Evolutionary conservation across 164 flowering plant genomes (phyloP).

Genomic region (Taxillus chinensis): DNA sequence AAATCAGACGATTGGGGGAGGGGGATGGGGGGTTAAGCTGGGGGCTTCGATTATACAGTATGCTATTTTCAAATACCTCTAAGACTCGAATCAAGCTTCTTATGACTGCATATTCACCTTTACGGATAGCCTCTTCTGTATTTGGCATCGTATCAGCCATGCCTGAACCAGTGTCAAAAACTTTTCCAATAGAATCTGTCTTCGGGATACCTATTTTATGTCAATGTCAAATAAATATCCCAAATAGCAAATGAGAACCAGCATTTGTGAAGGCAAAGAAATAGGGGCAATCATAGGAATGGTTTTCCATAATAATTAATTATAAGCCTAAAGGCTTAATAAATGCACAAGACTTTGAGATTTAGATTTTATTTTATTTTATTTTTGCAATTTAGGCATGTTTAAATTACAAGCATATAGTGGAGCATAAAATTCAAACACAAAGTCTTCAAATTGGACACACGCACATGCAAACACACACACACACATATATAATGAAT

Average conservation of each 20-base stretch:
- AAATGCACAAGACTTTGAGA: too few relatives aligned
- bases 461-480: too few relatives aligned
- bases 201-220: slow-evolving; percentile 57
- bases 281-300: too few relatives aligned
- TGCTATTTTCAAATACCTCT: slow-evolving; percentile 28
- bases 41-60: not conserved
- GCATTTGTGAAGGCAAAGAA: not conserved
- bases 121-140: slow-evolving; percentile 84
- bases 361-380: too few relatives aligned
- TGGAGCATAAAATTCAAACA: too few relatives aligned
- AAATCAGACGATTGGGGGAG: not conserved
- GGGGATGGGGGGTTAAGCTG: not conserved
- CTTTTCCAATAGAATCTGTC: slow-evolving; percentile 67
- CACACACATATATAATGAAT: too few relatives aligned
- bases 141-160: slow-evolving; percentile 53
- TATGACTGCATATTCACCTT: slow-evolving; percentile 90
- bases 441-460: too few relatives aligned
- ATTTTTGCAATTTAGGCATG: too few relatives aligned
- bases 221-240: slow-evolving; percentile 4
- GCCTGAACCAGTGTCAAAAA: slow-evolving; percentile 43
- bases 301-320: too few relatives aligned
- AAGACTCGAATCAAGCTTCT: slow-evolving; percentile 85
- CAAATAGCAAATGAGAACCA: slow-evolving; percentile 1
- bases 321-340: too few relatives aligned
- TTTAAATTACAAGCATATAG: too few relatives aligned